Evolutionary conservation across 306 rosid genomes (phyloP).

Genomic region (Medicago ruthenica): DNA sequence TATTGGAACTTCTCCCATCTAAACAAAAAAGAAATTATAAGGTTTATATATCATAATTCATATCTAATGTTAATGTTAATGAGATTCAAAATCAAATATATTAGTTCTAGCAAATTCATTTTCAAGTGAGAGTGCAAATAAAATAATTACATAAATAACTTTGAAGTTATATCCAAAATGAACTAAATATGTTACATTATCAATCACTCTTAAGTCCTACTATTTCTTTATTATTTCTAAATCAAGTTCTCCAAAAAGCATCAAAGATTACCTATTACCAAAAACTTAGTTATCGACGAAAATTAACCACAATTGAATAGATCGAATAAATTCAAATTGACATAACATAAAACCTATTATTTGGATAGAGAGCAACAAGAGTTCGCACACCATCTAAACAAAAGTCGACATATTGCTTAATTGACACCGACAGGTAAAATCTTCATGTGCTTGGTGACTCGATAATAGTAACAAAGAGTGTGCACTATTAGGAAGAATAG

Average conservation of each 20-base stretch:
- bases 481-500: neutral
- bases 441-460: neutral
- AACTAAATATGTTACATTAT: neutral
- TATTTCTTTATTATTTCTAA: too few relatives aligned
- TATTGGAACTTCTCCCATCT: slow-evolving; percentile 88
- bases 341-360: neutral
- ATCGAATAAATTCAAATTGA: neutral
- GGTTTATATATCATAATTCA: neutral
- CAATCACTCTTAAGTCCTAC: neutral
- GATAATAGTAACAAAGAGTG: neutral
- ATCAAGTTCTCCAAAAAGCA: neutral
- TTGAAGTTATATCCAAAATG: neutral
- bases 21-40: neutral
- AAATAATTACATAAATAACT: neutral
- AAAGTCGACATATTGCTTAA: neutral
- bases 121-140: neutral
- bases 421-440: neutral
- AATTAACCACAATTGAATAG: neutral
- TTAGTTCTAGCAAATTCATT: slow-evolving; percentile 1
- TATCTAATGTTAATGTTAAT: neutral
- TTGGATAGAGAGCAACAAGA: neutral
- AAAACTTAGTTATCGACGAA: neutral
- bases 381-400: neutral
- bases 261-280: too few relatives aligned
- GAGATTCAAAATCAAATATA: neutral